These are phyloP conservation scores for Pseudogymnoascus sp. DNA, from an alignment of 2,329 filamentous ascomycete species.

Conservation along the genomic window DNA sequence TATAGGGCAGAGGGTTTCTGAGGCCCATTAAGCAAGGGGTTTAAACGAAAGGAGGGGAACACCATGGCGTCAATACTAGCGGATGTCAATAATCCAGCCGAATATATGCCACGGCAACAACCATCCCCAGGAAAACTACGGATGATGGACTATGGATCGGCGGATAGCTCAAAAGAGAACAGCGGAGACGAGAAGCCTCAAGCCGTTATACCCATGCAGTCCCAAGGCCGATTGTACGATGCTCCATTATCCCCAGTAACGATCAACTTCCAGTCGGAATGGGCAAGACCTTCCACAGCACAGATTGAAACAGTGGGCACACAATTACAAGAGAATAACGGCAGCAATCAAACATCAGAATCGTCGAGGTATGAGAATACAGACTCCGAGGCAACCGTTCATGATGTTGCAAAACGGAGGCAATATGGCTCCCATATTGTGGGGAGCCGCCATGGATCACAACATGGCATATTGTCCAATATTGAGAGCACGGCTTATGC, in stretches of 20 bases:
- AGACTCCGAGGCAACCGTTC: constrained; percentile 14
- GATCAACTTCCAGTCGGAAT: constrained; percentile 49
- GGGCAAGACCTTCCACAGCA: constrained; percentile 46
- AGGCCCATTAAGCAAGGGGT: constrained; percentile 6
- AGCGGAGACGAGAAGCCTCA: not conserved
- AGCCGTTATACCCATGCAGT: constrained; percentile 19
- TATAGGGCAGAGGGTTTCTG: not conserved
- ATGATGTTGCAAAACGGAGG: constrained; percentile 12
- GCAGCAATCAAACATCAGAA: constrained; percentile 2
- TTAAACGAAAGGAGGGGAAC: constrained; percentile 9
- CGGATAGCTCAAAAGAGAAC: not conserved
- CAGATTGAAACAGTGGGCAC: constrained; percentile 39
- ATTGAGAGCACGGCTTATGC: constrained; percentile 19
- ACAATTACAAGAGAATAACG: constrained; percentile 16
- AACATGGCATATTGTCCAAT: constrained; percentile 5
- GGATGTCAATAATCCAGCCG: not conserved
- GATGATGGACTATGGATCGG: constrained; percentile 8
- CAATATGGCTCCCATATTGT: constrained; percentile 1
- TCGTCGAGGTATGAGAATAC: constrained; percentile 17
- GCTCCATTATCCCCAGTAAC: constrained; percentile 51
- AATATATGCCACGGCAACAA: not conserved
- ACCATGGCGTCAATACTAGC: not conserved
- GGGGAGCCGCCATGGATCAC: constrained; percentile 3
- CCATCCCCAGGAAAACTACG: not conserved
- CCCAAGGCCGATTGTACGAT: constrained; percentile 38